Base-by-base conservation (phyloP, 2,329 filamentous ascomycete genomes). In the Talaromyces sp. region DNA sequence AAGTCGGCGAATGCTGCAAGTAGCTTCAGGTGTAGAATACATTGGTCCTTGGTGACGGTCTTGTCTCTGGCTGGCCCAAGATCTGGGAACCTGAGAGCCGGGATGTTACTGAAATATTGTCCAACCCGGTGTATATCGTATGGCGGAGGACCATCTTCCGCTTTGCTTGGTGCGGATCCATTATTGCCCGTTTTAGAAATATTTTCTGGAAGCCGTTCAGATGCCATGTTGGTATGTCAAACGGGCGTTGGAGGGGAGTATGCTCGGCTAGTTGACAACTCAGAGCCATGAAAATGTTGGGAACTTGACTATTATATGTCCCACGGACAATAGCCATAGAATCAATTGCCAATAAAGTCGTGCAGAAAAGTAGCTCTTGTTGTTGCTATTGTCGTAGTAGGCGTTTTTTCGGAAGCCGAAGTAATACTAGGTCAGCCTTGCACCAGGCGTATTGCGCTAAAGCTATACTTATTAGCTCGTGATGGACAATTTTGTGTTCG, bases 21-120 rank as follows among this genome's bases (percentile, higher is more conserved):
- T 0, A 94, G 78, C 71, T 91, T 91, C 33, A 94, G 81, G 71
- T 95, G 90, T 0, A 85, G 87, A 27, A 91, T 82, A 65, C 88
- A 91, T 51, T 86, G 81, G 63, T 87, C 81, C 5, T 73, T 71
- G 1, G 78, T 71, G 59, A 75, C 65, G 1, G 68, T 68, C 5
- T 65, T 67, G 23, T 31, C 30, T 12, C 3, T 30, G 16, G 30
- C 52, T 54, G 16, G 8, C 10, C 28, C 30, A 54, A 34, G 28
- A 10, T 30, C 16, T 18, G 27, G 27, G 5, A 40, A 40, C 36
- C 7, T 3, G 36, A 40, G 36, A n/a, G 36, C 5, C 8, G 36
- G 36, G 5, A n/a, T 40, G 16, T 14, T 16, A 40, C 16, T 40
- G 5, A 40, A 40, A n/a, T n/a, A 2, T n/a, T 40, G 16, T n/a